Conservation (phyloP, 345 rosid species). For the Limnanthes douglasii region DNA sequence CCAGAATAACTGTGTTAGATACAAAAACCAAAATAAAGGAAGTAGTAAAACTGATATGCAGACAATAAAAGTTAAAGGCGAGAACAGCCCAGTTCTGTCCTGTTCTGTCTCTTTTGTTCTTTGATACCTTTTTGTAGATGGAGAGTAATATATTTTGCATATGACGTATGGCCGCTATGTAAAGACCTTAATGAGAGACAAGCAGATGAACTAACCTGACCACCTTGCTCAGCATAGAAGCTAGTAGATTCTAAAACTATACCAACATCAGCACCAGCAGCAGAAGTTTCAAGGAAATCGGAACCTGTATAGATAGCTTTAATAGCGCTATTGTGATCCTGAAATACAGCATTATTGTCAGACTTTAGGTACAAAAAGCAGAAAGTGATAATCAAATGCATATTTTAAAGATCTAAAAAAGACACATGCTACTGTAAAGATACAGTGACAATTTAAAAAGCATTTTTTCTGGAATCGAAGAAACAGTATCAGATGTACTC, state of each 20-base stretch:
- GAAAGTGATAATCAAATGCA: not conserved
- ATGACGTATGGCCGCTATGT: too few relatives aligned
- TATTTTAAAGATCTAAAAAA: too few relatives aligned
- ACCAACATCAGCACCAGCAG: slow-evolving; percentile 43
- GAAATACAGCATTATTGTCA: slow-evolving; percentile 4
- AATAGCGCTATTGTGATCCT: slow-evolving; percentile 61
- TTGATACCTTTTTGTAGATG: too few relatives aligned
- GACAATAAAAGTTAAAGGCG: too few relatives aligned
- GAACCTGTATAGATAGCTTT: slow-evolving; percentile 84
- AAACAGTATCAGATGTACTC: too few relatives aligned
- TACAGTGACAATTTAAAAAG: too few relatives aligned
- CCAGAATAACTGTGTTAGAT: slow-evolving; percentile 11
- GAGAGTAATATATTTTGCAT: too few relatives aligned
- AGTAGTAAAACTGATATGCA: too few relatives aligned
- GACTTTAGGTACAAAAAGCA: not conserved
- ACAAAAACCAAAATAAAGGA: slow-evolving; percentile 3
- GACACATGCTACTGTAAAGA: too few relatives aligned
- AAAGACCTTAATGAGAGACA: slow-evolving; percentile 6
- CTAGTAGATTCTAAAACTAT: slow-evolving; percentile 63
- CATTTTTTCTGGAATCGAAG: too few relatives aligned
- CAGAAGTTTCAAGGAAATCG: slow-evolving; percentile 39
- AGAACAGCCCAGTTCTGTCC: too few relatives aligned
- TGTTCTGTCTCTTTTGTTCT: too few relatives aligned
- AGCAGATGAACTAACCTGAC: slow-evolving; percentile 50
- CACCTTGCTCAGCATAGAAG: slow-evolving; percentile 99